Base-by-base conservation (phyloP, 768 basidiomycete genomes). In the Mycena latifolia region DNA sequence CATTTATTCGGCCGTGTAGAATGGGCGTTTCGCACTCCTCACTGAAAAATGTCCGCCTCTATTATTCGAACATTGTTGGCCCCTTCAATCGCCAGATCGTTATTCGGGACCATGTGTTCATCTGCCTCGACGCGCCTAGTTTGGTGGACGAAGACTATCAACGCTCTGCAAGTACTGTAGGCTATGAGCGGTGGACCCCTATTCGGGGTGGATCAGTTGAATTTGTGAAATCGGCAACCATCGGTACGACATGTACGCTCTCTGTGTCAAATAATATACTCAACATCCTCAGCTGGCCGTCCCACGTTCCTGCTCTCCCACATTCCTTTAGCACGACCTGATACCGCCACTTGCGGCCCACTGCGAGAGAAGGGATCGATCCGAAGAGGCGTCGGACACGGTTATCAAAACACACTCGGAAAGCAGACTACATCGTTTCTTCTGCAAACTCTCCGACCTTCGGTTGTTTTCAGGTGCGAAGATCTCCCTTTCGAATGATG, bases 141-240 rank as follows among this genome's bases (percentile, higher is more conserved):
- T 82, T 95, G 25, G 88, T 93, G 15, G 93, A 95, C 63, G 92
- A 94, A 76, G 92, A 94, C 71, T 93, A 93, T 71, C 84, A 84
- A 33, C 87, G 89, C 29, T 81, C 88, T 24, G 85, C 82, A 3
- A 80, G 75, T 17, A 82, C 81, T 10, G 72, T 80, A 18, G 75
- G 80, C 11, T 93, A 87, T 67, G 82, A 83, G 39, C 75, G 83
- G 43, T 93, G 90, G 90, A 73, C 72, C 41, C 84, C 90, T 7
- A 74, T 85, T 33, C 75, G 78, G 0, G 80, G 80, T 17, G 90
- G 91, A 3, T 74, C 89, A 10, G 79, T 92, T 20, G 84, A 88
- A 20, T 92, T 92, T 71, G 81, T 92, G 6, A 83, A 82, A 56
- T 66, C 65, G 6, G 55, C 80, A 80, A 27, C 70, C 85, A 29